Conservation (phyloP, 805 yeast species). For the Blastobotrys terrestris region DNA sequence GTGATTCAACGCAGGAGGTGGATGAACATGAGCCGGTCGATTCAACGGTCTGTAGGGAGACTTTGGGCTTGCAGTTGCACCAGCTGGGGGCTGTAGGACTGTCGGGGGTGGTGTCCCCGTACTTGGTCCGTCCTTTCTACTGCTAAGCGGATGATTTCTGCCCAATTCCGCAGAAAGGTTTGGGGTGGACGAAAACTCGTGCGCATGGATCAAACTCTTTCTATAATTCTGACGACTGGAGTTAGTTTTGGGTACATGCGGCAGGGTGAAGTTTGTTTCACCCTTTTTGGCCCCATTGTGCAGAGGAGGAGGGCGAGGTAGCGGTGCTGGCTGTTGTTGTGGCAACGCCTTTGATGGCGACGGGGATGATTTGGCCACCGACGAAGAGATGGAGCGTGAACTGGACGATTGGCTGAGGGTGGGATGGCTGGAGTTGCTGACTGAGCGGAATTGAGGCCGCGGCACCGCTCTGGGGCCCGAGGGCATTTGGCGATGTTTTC, state of each 20-base stretch:
- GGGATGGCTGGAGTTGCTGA: not conserved
- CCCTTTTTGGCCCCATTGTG: too few species aligned
- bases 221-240: not conserved
- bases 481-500: conserved; percentile 10
- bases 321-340: too few species aligned
- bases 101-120: not conserved
- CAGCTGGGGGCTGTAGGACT: not conserved
- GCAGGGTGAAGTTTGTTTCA: not conserved
- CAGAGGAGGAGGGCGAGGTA: too few species aligned
- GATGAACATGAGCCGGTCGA: conserved; percentile 15
- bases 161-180: not conserved
- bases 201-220: not conserved
- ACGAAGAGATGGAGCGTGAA: not conserved
- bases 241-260: not conserved
- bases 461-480: conserved; percentile 2
- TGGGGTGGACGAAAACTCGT: not conserved
- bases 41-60: conserved; percentile 18
- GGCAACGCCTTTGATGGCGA: not conserved
- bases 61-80: not conserved
- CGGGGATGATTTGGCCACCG: not conserved
- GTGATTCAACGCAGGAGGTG: not conserved
- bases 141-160: not conserved
- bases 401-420: not conserved
- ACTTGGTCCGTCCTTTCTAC: not conserved
- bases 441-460: not conserved